Base-by-base conservation (phyloP, 1,284 basidiomycete species). In the Albatrellus sp. region DNA sequence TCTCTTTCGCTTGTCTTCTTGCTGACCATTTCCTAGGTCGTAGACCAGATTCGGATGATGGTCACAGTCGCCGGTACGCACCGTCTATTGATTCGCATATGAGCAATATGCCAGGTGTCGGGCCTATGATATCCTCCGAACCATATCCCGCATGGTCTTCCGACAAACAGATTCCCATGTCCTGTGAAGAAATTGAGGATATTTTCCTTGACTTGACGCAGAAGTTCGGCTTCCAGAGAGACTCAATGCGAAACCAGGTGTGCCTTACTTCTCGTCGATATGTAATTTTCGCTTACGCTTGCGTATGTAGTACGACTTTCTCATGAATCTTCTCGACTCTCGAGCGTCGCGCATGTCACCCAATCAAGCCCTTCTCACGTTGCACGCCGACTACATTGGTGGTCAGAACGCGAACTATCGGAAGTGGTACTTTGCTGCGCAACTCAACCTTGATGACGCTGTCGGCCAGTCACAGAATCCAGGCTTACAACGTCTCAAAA, bases 381-480 rank as follows among this genome's bases (percentile, higher is more conserved):
- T 98, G 37, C 94, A 99, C 62, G 93, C 94, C 46, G 93, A 98
- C 64, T 98, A 98, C 65, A 98, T 98, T 51, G 96, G 96, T 50
- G 96, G 96, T 40, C 89, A 90, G 58, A 84, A 94, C 59, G 91
- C 92, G 54, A 96, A 94, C 69, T 94, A 96, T 64, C 84, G 91
- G 60, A 94, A 93, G 64, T 98, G 96, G 94, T 98, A 99, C 63
- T 98, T 98, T 65, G 96, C 96, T 24, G 92, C 94, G 9, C 96
- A 98, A 64, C 86, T 98, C 61, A 96, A 98, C 60, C 81, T 98
- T 46, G 94, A 98, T 67, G 94, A 98, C 59, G 96, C 94, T 29
- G 94, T 98, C 52, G 96, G 96, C 43, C 84, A 90, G 56, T 80
- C 87, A 4, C 90, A 97, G 60, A 96, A 96, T 63, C 89, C 92